phyloP scores from a whole-genome alignment of 2,329 filamentous ascomycete species.

The Penicillium palitans region DNA sequence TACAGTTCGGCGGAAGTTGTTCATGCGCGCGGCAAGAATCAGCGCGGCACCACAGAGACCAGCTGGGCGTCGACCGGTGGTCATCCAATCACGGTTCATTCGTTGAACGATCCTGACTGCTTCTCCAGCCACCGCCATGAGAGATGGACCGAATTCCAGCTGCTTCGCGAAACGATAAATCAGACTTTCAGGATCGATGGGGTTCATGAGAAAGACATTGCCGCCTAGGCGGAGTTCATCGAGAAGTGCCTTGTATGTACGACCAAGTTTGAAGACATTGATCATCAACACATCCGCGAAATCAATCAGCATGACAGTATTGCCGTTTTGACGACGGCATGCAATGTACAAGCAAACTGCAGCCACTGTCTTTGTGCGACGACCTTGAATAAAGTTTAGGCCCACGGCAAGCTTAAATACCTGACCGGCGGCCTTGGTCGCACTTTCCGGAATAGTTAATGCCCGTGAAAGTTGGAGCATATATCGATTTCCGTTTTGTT shows the following conservation, averaged over 20 bases:
- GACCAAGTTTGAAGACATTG: slow-evolving; percentile 90
- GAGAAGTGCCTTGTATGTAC: slow-evolving; percentile 81
- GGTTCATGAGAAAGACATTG: slow-evolving; percentile 68
- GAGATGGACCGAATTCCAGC: slow-evolving; percentile 83
- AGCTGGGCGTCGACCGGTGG: slow-evolving; percentile 86
- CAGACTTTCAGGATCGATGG: slow-evolving; percentile 82
- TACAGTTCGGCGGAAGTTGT: slow-evolving; percentile 91
- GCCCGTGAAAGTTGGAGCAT: slow-evolving; percentile 45
- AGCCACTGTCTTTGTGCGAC: slow-evolving; percentile 78
- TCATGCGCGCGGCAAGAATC: slow-evolving; percentile 93
- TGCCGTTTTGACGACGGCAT: slow-evolving; percentile 74
- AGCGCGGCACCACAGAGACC: slow-evolving; percentile 93
- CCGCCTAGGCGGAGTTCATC: slow-evolving; percentile 54
- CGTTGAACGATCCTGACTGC: slow-evolving; percentile 83
- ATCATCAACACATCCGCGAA: slow-evolving; percentile 80
- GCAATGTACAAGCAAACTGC: slow-evolving; percentile 91
- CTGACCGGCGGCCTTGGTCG: slow-evolving; percentile 66
- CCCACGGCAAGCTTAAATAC: slow-evolving; percentile 75
- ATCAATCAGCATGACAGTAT: slow-evolving; percentile 91
- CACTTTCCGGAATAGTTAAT: slow-evolving; percentile 55
- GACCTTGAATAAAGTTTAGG: slow-evolving; percentile 80
- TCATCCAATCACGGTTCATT: slow-evolving; percentile 98
- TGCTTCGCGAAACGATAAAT: slow-evolving; percentile 89
- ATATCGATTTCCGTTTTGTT: slow-evolving; percentile 46
- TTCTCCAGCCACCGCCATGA: slow-evolving; percentile 81